Base-by-base conservation (phyloP, 2,329 filamentous ascomycete species). In the Fusarium cyanostomum region DNA sequence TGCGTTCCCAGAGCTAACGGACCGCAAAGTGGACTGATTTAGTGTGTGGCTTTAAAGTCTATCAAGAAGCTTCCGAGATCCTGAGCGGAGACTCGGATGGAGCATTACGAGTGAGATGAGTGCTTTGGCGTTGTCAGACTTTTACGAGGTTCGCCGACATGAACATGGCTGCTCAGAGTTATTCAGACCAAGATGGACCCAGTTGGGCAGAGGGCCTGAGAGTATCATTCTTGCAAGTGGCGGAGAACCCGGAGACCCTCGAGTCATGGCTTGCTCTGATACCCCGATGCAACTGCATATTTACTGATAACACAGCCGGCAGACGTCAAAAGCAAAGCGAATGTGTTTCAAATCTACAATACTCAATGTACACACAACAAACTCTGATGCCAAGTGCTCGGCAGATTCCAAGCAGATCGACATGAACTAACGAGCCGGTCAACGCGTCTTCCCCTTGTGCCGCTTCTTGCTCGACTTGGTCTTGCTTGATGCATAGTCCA, bases 401-500 rank as follows among this genome's bases (percentile, higher is more conserved):
- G 28, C 34, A 39, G 28, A 33, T 39, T 34, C 45, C 34, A 39
- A 37, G 30, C 24, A 31, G 9, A 26, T 24, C 33, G 16, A 16
- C 30, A n/a, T 27, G 2, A 24, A 10, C 13, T 12, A 9, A 28
- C 26, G 21, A 18, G 15, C 39, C 39, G 10, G 11, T 27, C 55
- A 61, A 21, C 67, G 60, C 46, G 48, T 35, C 49, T 71, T 72
- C 7, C 59, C 61, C 55, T 71, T 73, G 55, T 66, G 64, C 9
- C 67, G 56, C 46, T 68, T 73, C 62, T 74, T 72, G 50, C 64
- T 62, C 10, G 67, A 63, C 62, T 71, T 69, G 37, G 63, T 43
- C 58, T 70, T 71, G 56, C 62, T 72, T 30, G 70, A 66, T 24
- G 69, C 61, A 43, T 73, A 71, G 31, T 76, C 73, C 35, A 75